Conservation (phyloP, 257 asterid genomes). For the Cynanchum wilfordii region DNA sequence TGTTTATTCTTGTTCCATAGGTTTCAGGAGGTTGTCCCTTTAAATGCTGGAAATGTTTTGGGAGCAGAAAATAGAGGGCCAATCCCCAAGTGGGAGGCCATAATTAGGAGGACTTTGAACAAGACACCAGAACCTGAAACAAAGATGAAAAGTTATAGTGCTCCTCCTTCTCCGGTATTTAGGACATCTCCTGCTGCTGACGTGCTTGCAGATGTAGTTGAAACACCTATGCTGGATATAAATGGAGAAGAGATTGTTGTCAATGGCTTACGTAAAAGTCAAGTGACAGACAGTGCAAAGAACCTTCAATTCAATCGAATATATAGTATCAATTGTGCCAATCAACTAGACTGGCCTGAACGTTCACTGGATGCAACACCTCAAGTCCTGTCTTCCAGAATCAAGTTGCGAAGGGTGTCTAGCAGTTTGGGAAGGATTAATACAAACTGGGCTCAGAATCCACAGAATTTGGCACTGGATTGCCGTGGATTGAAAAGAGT, state of each 20-base stretch:
- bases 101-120: conserved; percentile 69
- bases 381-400: conserved; percentile 41
- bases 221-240: conserved; percentile 35
- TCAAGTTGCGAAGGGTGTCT: conserved; percentile 52
- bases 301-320: conserved; percentile 29
- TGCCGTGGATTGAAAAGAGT: conserved; percentile 45
- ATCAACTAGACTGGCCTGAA: conserved; percentile 82
- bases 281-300: conserved; percentile 16
- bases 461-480: conserved; percentile 21
- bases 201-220: conserved; percentile 48
- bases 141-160: conserved; percentile 63
- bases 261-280: conserved; percentile 16
- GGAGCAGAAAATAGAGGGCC: conserved; percentile 84
- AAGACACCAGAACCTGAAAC: conserved; percentile 46
- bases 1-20: conserved; percentile 29
- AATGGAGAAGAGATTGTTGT: conserved; percentile 23
- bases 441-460: conserved; percentile 21
- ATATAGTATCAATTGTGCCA: conserved; percentile 24
- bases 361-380: conserved; percentile 60
- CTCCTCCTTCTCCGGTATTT: conserved; percentile 82
- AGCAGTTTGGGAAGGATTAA: conserved; percentile 64
- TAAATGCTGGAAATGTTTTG: conserved; percentile 83
- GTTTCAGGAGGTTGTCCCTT: conserved; percentile 91
- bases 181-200: conserved; percentile 79
- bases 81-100: conserved; percentile 74